Evolutionary conservation across 1,139 yeast species (phyloP).

Genomic region (Nakaseomyces sp.): DNA sequence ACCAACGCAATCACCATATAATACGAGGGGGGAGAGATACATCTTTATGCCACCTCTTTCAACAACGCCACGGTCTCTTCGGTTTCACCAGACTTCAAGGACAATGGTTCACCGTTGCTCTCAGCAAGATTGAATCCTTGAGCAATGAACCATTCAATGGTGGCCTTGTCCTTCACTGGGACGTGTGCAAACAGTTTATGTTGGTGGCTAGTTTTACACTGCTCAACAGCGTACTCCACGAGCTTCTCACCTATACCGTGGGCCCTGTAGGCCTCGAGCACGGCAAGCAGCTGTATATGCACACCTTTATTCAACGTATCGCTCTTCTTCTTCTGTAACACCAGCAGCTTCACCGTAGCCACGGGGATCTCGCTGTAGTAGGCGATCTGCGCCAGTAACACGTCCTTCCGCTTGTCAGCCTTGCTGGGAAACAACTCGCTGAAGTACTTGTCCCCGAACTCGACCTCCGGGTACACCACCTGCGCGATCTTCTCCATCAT

Average conservation of each 20-base stretch:
- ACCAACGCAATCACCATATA: too few species aligned
- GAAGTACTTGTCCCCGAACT: conserved; percentile 14
- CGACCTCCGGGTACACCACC: conserved; percentile 6
- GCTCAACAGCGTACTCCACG: conserved; percentile 45
- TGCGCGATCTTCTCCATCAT: conserved; percentile 11
- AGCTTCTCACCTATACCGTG: conserved; percentile 53
- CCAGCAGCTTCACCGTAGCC: conserved; percentile 52
- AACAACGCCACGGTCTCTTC: background rate
- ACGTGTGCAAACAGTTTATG: conserved; percentile 54
- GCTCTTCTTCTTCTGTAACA: conserved; percentile 28
- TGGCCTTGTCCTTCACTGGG: conserved; percentile 39
- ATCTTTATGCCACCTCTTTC: background rate
- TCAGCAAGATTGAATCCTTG: conserved; percentile 38
- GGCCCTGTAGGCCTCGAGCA: conserved; percentile 50
- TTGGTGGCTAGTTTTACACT: conserved; percentile 45
- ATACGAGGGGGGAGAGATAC: too few species aligned
- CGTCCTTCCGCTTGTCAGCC: conserved; percentile 9
- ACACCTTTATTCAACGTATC: conserved; percentile 40
- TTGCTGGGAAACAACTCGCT: conserved; percentile 15
- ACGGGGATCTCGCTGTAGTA: conserved; percentile 65
- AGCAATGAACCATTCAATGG: conserved; percentile 46
- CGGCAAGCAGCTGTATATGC: conserved; percentile 58
- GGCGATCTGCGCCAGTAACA: conserved; percentile 33
- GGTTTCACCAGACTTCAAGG: background rate
- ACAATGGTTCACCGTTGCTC: background rate